Evolutionary conservation across 2,329 filamentous ascomycete species (phyloP), one percentile per base, ranked within the genome.

Genomic region (Fusarium praegraminearum): DNA sequence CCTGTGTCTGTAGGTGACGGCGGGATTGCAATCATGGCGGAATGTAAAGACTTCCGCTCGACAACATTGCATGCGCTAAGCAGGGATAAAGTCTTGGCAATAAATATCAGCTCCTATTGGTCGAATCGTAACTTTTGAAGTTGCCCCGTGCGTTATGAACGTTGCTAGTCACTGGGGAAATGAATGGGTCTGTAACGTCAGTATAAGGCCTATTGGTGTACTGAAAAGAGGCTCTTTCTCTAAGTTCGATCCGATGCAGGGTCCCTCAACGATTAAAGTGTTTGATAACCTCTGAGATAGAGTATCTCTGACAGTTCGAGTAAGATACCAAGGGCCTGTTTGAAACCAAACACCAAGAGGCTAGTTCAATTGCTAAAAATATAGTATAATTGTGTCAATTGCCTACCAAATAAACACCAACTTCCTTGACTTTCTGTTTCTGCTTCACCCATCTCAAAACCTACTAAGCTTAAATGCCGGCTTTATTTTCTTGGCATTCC

Each of bases 121-220:
- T 12, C 7, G 12, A 36, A 16, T 38, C 51, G 41, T 57, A 57
- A 57, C 58, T 44, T 55, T 56, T 49, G 33, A 56, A 47, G 41
- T 56, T 56, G 53, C 13, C 15, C 45, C 24, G 18, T 57, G 36
- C 7, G 12, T 51, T 20, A 33, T 20, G 2, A n/a, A 24, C 0
- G 44, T 20, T 36, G 32, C 30, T 22, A 22, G 10, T 3, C 16
- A 46, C 40, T 22, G 20, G 30, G 51, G 24, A 24, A 20, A 3
- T 12, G 16, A 36, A 50, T 50, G 32, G 32, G 9, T 50, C 22
- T 16, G 24, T 1, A 16, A 35, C 16, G 16, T 13, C 33, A 6
- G 2, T 6, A 7, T n/a, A 51, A 28, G 33, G 16, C 22, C 4
- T 13, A 49, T 35, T 26, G 12, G 15, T 26, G 4, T 2, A 16